A percentile compares a stretch with the other conserved stretches of the same genome.
phyloP scores from a whole-genome alignment of 2,329 filamentous ascomycete genomes.

The Alternaria postmessia region DNA sequence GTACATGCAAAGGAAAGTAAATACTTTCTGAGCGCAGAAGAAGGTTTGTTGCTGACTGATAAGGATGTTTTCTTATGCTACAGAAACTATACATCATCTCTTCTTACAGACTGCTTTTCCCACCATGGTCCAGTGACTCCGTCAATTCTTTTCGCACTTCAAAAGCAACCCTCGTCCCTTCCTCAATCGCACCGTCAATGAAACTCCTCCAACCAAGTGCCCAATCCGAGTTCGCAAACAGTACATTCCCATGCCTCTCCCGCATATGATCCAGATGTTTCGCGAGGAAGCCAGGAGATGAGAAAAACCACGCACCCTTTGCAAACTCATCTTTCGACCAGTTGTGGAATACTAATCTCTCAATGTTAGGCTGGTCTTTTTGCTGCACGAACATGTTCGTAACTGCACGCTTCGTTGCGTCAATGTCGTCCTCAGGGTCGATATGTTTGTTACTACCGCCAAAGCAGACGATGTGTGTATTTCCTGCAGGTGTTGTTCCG shows the following conservation, averaged over 20 bases:
- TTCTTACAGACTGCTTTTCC: too few species aligned
- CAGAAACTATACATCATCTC: too few species aligned
- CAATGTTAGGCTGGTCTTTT: neutral
- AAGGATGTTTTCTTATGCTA: too few species aligned
- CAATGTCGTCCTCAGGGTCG: constrained; percentile 54
- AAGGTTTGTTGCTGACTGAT: too few species aligned
- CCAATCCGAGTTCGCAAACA: constrained; percentile 61
- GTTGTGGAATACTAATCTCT: constrained; percentile 56
- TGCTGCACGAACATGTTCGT: too few species aligned
- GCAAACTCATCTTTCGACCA: constrained; percentile 60
- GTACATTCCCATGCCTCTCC: constrained; percentile 53
- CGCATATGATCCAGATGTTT: constrained; percentile 54
- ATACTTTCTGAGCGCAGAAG: too few species aligned
- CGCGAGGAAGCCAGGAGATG: constrained; percentile 48
- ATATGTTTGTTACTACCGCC: constrained; percentile 56
- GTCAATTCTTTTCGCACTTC: constrained; percentile 32
- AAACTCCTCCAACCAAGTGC: constrained; percentile 60
- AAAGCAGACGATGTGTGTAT: constrained; percentile 60
- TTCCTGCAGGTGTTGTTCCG: constrained; percentile 51
- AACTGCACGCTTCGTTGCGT: too few species aligned
- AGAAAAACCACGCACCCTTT: constrained; percentile 51
- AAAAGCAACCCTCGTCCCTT: constrained; percentile 52
- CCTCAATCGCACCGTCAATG: constrained; percentile 61
- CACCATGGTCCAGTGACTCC: too few species aligned
- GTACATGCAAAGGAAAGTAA: too few species aligned